Evolutionary conservation across 352 stramenopile species (phyloP).

Genomic region (Phytophthora podocarpi): DNA sequence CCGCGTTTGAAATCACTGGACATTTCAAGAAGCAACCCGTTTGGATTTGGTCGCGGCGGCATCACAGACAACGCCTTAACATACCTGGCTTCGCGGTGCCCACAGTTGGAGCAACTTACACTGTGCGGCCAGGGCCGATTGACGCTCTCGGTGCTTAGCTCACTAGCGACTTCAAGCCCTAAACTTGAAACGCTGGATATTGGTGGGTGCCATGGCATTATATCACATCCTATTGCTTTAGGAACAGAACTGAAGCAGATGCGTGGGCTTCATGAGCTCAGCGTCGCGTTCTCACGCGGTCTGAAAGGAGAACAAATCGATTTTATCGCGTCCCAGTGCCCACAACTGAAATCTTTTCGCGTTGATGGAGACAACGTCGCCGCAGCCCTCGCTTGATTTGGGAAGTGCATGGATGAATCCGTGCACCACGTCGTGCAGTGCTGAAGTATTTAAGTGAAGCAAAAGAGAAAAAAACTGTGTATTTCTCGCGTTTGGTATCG

Average conservation of each 20-base stretch:
- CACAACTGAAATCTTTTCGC: slow-evolving; percentile 59
- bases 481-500: neutral
- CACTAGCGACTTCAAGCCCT: slow-evolving; percentile 44
- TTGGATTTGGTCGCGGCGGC: slow-evolving; percentile 54
- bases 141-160: slow-evolving; percentile 41
- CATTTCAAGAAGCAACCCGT: slow-evolving; percentile 70
- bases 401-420: neutral
- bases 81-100: slow-evolving; percentile 51
- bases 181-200: slow-evolving; percentile 60
- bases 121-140: slow-evolving; percentile 62
- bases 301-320: slow-evolving; percentile 52
- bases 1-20: slow-evolving; percentile 46
- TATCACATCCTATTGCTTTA: slow-evolving; percentile 53
- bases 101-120: slow-evolving; percentile 43
- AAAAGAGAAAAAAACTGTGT: neutral
- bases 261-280: slow-evolving; percentile 52
- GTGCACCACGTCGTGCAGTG: neutral
- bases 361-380: slow-evolving; percentile 47
- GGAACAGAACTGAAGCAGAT: slow-evolving; percentile 50
- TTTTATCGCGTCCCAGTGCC: slow-evolving; percentile 62
- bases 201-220: slow-evolving; percentile 60
- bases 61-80: slow-evolving; percentile 53
- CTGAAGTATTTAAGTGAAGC: slow-evolving; percentile 8
- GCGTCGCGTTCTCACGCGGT: slow-evolving; percentile 58
- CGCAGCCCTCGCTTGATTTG: slow-evolving; percentile 23